Evolutionary conservation across 805 yeast genomes (phyloP).

Genomic region (Metschnikowia kunwiensis): DNA sequence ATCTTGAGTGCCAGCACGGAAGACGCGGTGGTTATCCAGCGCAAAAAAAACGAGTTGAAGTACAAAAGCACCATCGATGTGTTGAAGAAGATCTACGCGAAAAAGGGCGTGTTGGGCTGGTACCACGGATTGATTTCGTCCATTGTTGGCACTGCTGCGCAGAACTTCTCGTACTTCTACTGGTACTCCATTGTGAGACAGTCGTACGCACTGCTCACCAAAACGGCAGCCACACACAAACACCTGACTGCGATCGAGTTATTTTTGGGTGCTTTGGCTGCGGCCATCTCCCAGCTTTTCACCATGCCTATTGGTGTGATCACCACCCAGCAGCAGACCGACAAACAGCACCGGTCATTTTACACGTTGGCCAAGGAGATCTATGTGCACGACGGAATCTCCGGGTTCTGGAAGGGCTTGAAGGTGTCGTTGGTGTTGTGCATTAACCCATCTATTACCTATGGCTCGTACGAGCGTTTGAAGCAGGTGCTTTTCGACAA

Average conservation of each 20-base stretch:
- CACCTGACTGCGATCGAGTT: slow-evolving; percentile 65
- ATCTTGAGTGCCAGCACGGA: slow-evolving; percentile 13
- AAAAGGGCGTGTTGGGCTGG: slow-evolving; percentile 63
- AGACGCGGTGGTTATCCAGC: slow-evolving; percentile 20
- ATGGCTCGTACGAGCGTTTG: slow-evolving; percentile 73
- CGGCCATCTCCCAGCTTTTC: slow-evolving; percentile 74
- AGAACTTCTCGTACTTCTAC: slow-evolving; percentile 79
- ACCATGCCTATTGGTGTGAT: slow-evolving; percentile 80
- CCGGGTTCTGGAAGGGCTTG: slow-evolving; percentile 80
- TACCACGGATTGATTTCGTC: slow-evolving; percentile 72
- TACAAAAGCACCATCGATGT: slow-evolving; percentile 65
- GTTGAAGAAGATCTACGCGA: slow-evolving; percentile 51
- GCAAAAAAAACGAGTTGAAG: slow-evolving; percentile 26
- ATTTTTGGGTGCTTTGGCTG: slow-evolving; percentile 74
- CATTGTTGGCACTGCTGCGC: slow-evolving; percentile 67
- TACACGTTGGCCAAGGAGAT: slow-evolving; percentile 44
- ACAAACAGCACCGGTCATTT: slow-evolving; percentile 35
- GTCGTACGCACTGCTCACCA: slow-evolving; percentile 43
- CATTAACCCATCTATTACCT: slow-evolving; percentile 81
- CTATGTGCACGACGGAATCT: slow-evolving; percentile 57
- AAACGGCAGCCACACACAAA: slow-evolving; percentile 34
- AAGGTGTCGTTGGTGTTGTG: slow-evolving; percentile 77
- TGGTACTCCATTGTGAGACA: slow-evolving; percentile 77
- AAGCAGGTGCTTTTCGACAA: slow-evolving; percentile 47
- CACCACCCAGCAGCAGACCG: slow-evolving; percentile 60